Evolutionary conservation across 306 rosid species (phyloP).

Genomic region (Sicyos baderoa): DNA sequence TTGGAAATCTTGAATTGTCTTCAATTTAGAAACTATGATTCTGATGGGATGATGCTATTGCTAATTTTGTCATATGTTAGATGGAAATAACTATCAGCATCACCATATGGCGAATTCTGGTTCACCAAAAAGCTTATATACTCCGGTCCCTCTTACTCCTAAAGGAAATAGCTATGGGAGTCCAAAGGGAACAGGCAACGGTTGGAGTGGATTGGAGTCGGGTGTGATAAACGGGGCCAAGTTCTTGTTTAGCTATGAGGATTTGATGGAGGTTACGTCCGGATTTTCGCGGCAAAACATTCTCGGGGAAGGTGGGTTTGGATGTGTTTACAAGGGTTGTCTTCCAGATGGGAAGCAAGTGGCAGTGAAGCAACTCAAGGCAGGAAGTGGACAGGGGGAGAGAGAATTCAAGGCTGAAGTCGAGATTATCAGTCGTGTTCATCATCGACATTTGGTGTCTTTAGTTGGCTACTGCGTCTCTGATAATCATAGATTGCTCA

Average conservation of each 20-base stretch:
- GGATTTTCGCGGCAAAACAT: conserved; percentile 58
- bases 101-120: conserved; percentile 29
- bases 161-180: conserved; percentile 27
- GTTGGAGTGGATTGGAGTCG: conserved; percentile 33
- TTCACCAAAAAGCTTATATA: conserved; percentile 28
- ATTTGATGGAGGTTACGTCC: conserved; percentile 48
- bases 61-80: conserved; percentile 29
- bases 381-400: conserved; percentile 92
- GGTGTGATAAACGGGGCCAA: conserved; percentile 27
- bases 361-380: conserved; percentile 76
- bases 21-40: background rate
- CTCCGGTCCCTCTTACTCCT: conserved; percentile 28
- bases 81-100: conserved; percentile 40
- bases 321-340: conserved; percentile 67
- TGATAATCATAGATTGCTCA: conserved; percentile 59
- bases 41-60: conserved; percentile 19
- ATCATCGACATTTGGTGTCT: conserved; percentile 83
- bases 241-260: conserved; percentile 53
- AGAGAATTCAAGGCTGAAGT: conserved; percentile 87
- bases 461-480: conserved; percentile 76
- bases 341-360: conserved; percentile 61
- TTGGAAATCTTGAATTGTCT: no score
- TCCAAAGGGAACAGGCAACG: conserved; percentile 27
- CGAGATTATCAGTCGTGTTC: conserved; percentile 76
- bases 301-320: conserved; percentile 90